Conservation (phyloP, 2,329 filamentous ascomycete species). For the Blastomyces silverae region DNA sequence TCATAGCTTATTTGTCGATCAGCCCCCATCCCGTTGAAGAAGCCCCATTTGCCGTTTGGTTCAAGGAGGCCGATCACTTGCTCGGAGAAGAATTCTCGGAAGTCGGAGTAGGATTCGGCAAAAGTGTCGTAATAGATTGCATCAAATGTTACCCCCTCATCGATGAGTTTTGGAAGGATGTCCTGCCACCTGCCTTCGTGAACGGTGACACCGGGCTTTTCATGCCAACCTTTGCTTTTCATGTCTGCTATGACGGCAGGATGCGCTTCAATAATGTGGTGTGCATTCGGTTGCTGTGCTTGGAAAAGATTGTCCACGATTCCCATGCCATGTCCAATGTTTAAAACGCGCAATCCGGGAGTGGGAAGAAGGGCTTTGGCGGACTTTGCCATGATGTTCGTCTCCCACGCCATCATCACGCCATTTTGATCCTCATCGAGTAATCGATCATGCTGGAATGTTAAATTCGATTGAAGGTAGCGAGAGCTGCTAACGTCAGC, state of each 20-base stretch:
- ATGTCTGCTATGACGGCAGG: constrained; percentile 66
- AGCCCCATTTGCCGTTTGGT: constrained; percentile 51
- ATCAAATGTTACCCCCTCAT: constrained; percentile 65
- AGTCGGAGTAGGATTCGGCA: constrained; percentile 81
- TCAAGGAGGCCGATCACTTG: constrained; percentile 69
- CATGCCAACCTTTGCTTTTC: constrained; percentile 60
- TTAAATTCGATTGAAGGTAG: constrained; percentile 62
- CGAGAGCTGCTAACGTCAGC: constrained; percentile 54
- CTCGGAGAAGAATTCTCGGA: constrained; percentile 82
- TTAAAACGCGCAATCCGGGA: constrained; percentile 63
- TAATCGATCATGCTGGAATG: constrained; percentile 59
- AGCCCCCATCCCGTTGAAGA: constrained; percentile 74
- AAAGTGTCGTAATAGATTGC: constrained; percentile 98
- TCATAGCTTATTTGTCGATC: constrained; percentile 92
- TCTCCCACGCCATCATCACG: constrained; percentile 94
- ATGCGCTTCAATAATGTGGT: constrained; percentile 85
- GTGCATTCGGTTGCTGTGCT: constrained; percentile 57
- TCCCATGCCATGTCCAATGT: constrained; percentile 86
- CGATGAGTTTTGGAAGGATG: constrained; percentile 60
- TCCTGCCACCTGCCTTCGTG: constrained; percentile 77
- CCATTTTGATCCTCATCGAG: constrained; percentile 71
- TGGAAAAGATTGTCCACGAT: constrained; percentile 76
- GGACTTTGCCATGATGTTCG: constrained; percentile 72
- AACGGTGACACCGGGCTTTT: constrained; percentile 53
- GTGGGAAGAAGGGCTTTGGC: constrained; percentile 60